These are phyloP conservation scores for Pseudozyma sp. DNA, from an alignment of 1,284 basidiomycete species.

Conservation along the genomic window DNA sequence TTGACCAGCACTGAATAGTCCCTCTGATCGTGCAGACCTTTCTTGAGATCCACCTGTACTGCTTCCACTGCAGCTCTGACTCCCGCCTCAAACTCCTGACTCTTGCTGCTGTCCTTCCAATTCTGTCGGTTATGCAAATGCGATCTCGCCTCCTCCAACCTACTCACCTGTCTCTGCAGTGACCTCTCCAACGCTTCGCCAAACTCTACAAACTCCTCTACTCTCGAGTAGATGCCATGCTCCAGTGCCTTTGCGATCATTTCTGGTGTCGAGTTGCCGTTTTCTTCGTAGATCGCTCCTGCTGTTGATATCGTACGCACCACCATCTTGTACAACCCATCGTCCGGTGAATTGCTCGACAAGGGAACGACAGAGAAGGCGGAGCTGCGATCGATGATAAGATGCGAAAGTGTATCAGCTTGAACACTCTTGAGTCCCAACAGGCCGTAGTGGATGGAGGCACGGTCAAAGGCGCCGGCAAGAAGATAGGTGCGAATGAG, in stretches of 20 bases:
- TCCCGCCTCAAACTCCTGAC: constrained; percentile 19
- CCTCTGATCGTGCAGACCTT: constrained; percentile 42
- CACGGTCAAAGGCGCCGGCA: constrained; percentile 38
- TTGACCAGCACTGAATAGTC: constrained; percentile 48
- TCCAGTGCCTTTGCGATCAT: constrained; percentile 56
- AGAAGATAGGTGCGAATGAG: constrained; percentile 45
- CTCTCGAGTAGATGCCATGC: constrained; percentile 55
- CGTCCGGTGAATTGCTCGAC: constrained; percentile 15
- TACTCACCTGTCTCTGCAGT: constrained; percentile 38
- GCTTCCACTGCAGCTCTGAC: constrained; percentile 12
- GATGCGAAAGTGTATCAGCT: constrained; percentile 49
- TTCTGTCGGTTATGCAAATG: constrained; percentile 28
- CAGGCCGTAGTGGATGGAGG: constrained; percentile 38
- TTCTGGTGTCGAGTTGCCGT: constrained; percentile 37
- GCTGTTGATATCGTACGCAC: constrained; percentile 32
- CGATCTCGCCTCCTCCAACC: constrained; percentile 39
- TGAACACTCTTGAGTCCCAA: constrained; percentile 53
- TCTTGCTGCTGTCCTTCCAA: constrained; percentile 4
- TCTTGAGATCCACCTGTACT: constrained; percentile 19
- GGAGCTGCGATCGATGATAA: constrained; percentile 32
- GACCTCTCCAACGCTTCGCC: constrained; percentile 49
- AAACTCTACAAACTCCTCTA: constrained; percentile 60
- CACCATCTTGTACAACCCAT: constrained; percentile 19
- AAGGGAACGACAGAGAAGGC: constrained; percentile 4
- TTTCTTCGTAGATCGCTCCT: constrained; percentile 52